Percentiles rank a stretch among this genome's conserved stretches.
These are phyloP conservation scores for Aspergillus neotritici DNA, from an alignment of 2,329 filamentous ascomycete species.

Conservation along the genomic window DNA sequence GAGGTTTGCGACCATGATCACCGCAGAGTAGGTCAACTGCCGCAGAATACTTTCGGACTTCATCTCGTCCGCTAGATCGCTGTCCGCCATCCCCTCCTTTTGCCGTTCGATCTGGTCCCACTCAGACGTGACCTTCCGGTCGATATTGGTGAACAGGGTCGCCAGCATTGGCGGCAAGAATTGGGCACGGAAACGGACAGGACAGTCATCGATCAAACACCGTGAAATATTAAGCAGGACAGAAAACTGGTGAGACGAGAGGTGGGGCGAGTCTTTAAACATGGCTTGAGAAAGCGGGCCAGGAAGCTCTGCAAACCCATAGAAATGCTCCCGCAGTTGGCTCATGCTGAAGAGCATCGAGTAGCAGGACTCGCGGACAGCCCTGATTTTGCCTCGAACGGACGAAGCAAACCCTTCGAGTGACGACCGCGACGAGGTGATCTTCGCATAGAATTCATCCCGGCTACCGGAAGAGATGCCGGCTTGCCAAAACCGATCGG, in stretches of 20 bases:
- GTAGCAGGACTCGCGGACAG: conserved; percentile 88
- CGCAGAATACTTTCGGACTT: conserved; percentile 92
- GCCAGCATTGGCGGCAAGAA: conserved; percentile 82
- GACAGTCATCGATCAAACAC: conserved; percentile 87
- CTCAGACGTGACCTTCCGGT: conserved; percentile 77
- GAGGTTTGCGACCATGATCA: conserved; percentile 85
- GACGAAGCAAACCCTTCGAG: conserved; percentile 92
- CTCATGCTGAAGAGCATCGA: conserved; percentile 93
- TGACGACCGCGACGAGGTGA: conserved; percentile 80
- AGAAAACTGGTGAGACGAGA: conserved; percentile 90
- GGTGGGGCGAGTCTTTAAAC: conserved; percentile 71
- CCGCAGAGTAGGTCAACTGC: conserved; percentile 85
- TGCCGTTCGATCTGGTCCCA: conserved; percentile 69
- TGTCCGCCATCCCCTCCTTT: conserved; percentile 59
- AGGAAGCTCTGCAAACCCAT: conserved; percentile 79
- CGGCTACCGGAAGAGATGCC: conserved; percentile 94
- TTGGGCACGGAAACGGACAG: conserved; percentile 65
- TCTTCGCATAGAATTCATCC: conserved; percentile 91
- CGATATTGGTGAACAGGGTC: conserved; percentile 77
- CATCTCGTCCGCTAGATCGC: conserved; percentile 91
- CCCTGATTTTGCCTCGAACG: conserved; percentile 79
- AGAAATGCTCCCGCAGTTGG: conserved; percentile 79
- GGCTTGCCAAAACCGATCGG: conserved; percentile 96
- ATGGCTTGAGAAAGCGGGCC: conserved; percentile 76
- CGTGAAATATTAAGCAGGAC: conserved; percentile 85